phyloP scores from a whole-genome alignment of 768 basidiomycete species.

The Heimioporus sp. region DNA sequence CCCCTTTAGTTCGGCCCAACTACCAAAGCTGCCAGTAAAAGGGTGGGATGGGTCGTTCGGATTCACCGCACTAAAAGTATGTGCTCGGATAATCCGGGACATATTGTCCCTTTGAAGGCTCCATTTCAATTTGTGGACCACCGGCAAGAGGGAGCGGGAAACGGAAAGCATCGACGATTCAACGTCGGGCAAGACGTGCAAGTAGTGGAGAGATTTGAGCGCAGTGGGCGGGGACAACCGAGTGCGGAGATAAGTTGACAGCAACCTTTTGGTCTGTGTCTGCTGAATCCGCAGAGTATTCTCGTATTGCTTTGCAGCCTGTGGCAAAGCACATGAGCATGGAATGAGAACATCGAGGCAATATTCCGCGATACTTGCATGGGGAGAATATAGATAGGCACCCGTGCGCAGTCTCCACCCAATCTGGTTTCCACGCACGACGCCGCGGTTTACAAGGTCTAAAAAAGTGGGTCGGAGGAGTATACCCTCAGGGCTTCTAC shows the following conservation, averaged over 20 bases:
- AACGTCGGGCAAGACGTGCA: slow-evolving; percentile 60
- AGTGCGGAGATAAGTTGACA: slow-evolving; percentile 54
- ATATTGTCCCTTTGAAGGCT: slow-evolving; percentile 61
- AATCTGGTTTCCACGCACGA: slow-evolving; percentile 66
- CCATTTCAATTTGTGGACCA: slow-evolving; percentile 70
- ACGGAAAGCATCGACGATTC: slow-evolving; percentile 56
- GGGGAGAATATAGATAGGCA: slow-evolving; percentile 59
- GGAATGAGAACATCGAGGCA: neutral
- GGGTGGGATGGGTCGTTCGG: slow-evolving; percentile 14
- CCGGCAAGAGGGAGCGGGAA: slow-evolving; percentile 60
- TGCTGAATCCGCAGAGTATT: slow-evolving; percentile 52
- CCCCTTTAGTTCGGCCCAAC: slow-evolving; percentile 59
- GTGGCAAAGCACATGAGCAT: slow-evolving; percentile 13
- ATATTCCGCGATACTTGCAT: slow-evolving; percentile 36
- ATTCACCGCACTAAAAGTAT: slow-evolving; percentile 31
- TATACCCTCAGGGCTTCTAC: slow-evolving; percentile 50
- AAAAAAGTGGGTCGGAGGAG: slow-evolving; percentile 61
- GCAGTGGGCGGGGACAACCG: slow-evolving; percentile 38
- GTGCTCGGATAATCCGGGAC: slow-evolving; percentile 53
- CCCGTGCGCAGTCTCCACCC: slow-evolving; percentile 68
- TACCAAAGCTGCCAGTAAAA: slow-evolving; percentile 38
- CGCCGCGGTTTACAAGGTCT: slow-evolving; percentile 67
- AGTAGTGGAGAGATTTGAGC: slow-evolving; percentile 46
- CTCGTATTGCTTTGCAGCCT: slow-evolving; percentile 73
- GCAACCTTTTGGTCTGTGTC: slow-evolving; percentile 47